Evolutionary conservation across 257 asterid genomes (phyloP).

Genomic region (Sherardia arvensis): DNA sequence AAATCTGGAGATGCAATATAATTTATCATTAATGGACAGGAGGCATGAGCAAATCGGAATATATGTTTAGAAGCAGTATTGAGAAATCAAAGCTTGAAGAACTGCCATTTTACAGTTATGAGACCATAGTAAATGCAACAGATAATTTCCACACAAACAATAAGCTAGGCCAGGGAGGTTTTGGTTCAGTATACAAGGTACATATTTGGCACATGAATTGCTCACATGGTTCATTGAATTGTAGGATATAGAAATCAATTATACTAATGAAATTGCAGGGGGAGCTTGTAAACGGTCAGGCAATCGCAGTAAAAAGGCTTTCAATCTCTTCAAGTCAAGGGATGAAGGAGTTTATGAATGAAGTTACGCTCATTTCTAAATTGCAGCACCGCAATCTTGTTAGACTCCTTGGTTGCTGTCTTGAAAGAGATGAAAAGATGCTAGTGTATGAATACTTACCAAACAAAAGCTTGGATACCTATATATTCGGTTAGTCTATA

Average conservation of each 20-base stretch:
- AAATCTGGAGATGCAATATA: constrained; percentile 2
- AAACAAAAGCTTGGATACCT: constrained; percentile 23
- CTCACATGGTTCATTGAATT: not conserved
- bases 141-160: constrained; percentile 27
- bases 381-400: too few relatives aligned
- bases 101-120: constrained; percentile 12
- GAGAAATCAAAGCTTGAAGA: constrained; percentile 2
- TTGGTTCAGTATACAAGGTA: constrained; percentile 64
- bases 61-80: not conserved
- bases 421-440: constrained; percentile 26
- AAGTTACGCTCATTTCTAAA: too few relatives aligned
- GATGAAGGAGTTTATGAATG: too few relatives aligned
- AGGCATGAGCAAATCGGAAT: not conserved
- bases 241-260: too few relatives aligned
- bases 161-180: constrained; percentile 57
- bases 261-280: constrained; percentile 2
- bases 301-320: constrained; percentile 17
- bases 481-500: constrained; percentile 14
- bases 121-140: constrained; percentile 37
- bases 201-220: not conserved
- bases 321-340: constrained; percentile 39
- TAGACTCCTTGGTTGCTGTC: too few relatives aligned
- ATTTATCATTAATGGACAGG: not conserved
- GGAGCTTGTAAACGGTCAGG: constrained; percentile 4
- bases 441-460: constrained; percentile 62